A percentile compares a stretch with the other conserved stretches of the same genome.
These are phyloP conservation scores for Eucalyptus sp. DNA, from an alignment of 345 rosid genomes.

Conservation along the genomic window DNA sequence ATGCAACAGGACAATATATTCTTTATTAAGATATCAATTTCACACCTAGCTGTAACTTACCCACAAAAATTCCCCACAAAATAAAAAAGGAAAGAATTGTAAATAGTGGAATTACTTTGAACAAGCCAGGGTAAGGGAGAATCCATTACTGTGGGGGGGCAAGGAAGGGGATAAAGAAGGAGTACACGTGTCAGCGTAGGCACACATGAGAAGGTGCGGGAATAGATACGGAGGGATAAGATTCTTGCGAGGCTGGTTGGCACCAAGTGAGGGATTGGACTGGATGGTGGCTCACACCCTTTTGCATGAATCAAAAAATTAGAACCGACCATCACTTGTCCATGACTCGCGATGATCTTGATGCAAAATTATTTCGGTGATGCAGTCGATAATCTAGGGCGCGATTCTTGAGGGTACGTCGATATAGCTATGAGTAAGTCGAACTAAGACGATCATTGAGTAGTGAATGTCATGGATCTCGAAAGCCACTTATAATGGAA, in stretches of 20 bases:
- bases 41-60: not conserved
- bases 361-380: too few relatives aligned
- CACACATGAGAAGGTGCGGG: not conserved
- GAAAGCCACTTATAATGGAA: not conserved
- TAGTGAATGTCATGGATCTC: not conserved
- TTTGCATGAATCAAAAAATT: not conserved
- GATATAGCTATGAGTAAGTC: not conserved
- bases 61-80: not conserved
- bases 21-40: not conserved
- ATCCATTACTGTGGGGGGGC: not conserved
- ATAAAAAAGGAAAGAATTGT: not conserved
- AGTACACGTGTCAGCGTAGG: not conserved
- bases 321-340: not conserved
- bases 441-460: not conserved
- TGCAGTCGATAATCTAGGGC: not conserved
- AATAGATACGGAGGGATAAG: not conserved
- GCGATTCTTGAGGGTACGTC: not conserved
- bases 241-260: not conserved
- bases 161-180: not conserved
- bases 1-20: not conserved
- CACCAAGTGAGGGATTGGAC: not conserved
- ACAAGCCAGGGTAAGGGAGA: not conserved
- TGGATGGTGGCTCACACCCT: not conserved
- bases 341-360: not conserved
- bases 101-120: not conserved